Evolutionary conservation across 208 protist species (phyloP), one percentile per base, ranked within the genome.

Genomic region (Crithidia thermophila): DNA sequence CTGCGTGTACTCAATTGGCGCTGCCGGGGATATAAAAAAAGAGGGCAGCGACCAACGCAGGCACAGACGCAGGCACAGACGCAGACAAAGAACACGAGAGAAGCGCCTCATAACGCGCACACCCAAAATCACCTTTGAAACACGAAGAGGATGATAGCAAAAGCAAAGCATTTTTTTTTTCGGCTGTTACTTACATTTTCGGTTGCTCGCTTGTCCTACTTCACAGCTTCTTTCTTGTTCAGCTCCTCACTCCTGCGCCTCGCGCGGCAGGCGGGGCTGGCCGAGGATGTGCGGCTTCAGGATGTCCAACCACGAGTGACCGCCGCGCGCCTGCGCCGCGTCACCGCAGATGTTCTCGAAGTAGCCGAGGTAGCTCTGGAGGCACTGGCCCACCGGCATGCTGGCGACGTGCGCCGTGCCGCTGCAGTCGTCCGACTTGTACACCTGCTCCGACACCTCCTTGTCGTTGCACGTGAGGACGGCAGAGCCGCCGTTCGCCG

Each of bases 331-430:
- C 25, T 14, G 21, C 55, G 52, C n/a, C n/a, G 31, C 55, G 49
- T 42, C 21, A 27, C 28, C 42, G 77, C 85, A 87, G 52, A 75
- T 18, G 73, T 85, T 85, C 66, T 88, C 34, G 27, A 82, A 72
- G 68, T 85, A 87, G 55, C 79, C 73, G 4, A 73, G 27, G 67
- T 81, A 77, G 66, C 69, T 72, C 65, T 67, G n/a, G 28, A 88
- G 36, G 71, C 87, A 93, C 46, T 49, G 47, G 61, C 75, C 56
- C 40, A 86, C 64, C 33, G 87, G 87, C 69, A 85, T 67, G 33
- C 53, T 63, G 21, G 67, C 34, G 25, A 18, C 33, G 16, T 63
- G 43, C 3, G 72, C 11, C 14, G 27, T 23, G 47, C 83, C 87
- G 16, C 34, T 60, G 83, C 83, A 93, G 50, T 71, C 45, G 28